A percentile compares a stretch with the other conserved stretches of the same genome.
Conservation (phyloP, 305 asterid genomes). For the Solanum hybrid region DNA sequence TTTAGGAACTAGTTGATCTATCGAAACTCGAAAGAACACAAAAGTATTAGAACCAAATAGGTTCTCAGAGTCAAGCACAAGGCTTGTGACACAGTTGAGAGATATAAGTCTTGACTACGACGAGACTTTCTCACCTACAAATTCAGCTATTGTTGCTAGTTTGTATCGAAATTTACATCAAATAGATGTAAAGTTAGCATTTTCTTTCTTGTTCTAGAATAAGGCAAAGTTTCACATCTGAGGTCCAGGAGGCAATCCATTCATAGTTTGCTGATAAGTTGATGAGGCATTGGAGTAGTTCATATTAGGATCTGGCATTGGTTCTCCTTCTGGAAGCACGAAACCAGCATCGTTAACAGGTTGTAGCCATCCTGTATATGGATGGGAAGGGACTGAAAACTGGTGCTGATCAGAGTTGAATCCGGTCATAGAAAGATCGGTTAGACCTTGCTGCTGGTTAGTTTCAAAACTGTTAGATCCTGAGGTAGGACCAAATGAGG, state of each 20-base stretch:
- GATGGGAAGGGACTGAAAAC: slow-evolving; percentile 17
- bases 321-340: slow-evolving; percentile 50
- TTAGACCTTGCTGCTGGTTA: slow-evolving; percentile 37
- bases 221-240: slow-evolving; percentile 35
- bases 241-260: slow-evolving; percentile 56
- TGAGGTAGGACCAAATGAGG: slow-evolving; percentile 30
- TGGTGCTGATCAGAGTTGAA: slow-evolving; percentile 36
- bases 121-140: background rate
- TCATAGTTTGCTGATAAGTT: slow-evolving; percentile 57
- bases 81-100: background rate
- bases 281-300: slow-evolving; percentile 32
- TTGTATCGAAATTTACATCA: background rate
- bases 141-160: background rate
- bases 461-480: slow-evolving; percentile 35
- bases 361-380: slow-evolving; percentile 30
- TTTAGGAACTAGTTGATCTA: background rate
- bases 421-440: slow-evolving; percentile 24
- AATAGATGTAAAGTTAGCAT: background rate
- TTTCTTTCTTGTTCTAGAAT: background rate
- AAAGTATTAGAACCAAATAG: background rate
- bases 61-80: background rate
- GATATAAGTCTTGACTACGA: background rate
- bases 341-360: slow-evolving; percentile 23
- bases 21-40: background rate
- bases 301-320: slow-evolving; percentile 31